phyloP scores from a whole-genome alignment of 176 grass and related monocot genomes.

The sorghum (Sorghum bicolor) region Sorghum_bicolor_NCBIv3 NC_012877.2:58130001-58130500 shows the following conservation, averaged over 20 bases:
- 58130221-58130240: background rate
- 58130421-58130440: background rate
- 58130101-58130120: conserved; percentile 8
- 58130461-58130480: background rate
- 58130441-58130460: background rate
- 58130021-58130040: background rate
- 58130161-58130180: conserved; percentile 18
- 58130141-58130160: conserved; percentile 29
- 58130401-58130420: background rate
- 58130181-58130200: conserved; percentile 32
- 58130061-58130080: conserved; percentile 16
- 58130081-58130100: conserved; percentile 20
- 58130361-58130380: conserved; percentile 42
- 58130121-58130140: conserved; percentile 28
- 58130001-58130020: background rate
- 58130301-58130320: conserved; percentile 48
- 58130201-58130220: conserved; percentile 23
- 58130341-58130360: conserved; percentile 74
- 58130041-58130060: conserved; percentile 17
- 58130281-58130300: conserved; percentile 13
- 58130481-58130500: background rate
- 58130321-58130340: conserved; percentile 73
- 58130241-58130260: conserved; percentile 25
- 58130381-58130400: background rate
- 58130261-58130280: background rate